phyloP scores from a whole-genome alignment of 495 filamentous ascomycete genomes.

The Baudoinia panamericana region DNA sequence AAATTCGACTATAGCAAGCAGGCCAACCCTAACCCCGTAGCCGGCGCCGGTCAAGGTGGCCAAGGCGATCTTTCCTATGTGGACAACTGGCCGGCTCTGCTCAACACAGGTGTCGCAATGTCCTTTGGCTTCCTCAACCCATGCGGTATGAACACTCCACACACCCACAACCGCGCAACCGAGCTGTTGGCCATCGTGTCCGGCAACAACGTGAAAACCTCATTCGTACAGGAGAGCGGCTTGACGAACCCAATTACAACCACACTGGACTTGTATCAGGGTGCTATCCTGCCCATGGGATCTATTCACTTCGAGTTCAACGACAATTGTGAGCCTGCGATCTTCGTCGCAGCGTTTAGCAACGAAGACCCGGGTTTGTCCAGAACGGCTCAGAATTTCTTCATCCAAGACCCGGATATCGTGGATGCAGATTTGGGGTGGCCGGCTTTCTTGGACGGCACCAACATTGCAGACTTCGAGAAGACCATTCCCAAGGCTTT shows the following conservation, averaged over 20 bases:
- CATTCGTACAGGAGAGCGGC: slow-evolving; percentile 40
- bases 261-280: slow-evolving; percentile 31
- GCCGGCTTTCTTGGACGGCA: slow-evolving; percentile 31
- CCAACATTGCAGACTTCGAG: slow-evolving; percentile 35
- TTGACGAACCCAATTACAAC: slow-evolving; percentile 29
- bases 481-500: slow-evolving; percentile 34
- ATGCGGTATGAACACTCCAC: slow-evolving; percentile 37
- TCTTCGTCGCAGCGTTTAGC: slow-evolving; percentile 38
- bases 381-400: slow-evolving; percentile 39
- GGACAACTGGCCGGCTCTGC: slow-evolving; percentile 3
- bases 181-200: slow-evolving; percentile 36
- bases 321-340: slow-evolving; percentile 35
- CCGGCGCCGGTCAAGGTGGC: slow-evolving; percentile 4
- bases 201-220: slow-evolving; percentile 33
- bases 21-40: slow-evolving; percentile 5
- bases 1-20: slow-evolving; percentile 1
- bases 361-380: slow-evolving; percentile 38
- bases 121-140: slow-evolving; percentile 8
- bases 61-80: slow-evolving; percentile 6
- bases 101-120: slow-evolving; percentile 1
- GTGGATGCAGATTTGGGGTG: slow-evolving; percentile 34
- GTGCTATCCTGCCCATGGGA: slow-evolving; percentile 38
- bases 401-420: slow-evolving; percentile 33
- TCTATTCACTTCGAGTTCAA: slow-evolving; percentile 43
- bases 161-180: slow-evolving; percentile 37